Percentiles rank a stretch among this genome's conserved stretches.
These are phyloP conservation scores for Globisporangium perplexum DNA, from an alignment of 352 stramenopile species.

Conservation along the genomic window DNA sequence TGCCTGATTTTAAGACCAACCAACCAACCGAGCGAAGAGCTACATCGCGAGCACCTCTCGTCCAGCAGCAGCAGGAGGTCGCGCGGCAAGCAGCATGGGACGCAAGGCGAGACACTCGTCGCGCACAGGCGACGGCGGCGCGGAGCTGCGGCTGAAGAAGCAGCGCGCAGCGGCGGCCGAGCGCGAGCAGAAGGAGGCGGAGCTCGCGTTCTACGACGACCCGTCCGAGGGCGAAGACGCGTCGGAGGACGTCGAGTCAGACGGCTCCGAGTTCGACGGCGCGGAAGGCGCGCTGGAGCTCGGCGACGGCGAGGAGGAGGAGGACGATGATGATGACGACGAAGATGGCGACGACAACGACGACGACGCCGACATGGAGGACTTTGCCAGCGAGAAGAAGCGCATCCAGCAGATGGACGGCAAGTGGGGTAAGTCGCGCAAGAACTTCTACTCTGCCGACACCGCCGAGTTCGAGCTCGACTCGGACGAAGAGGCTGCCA, in stretches of 20 bases:
- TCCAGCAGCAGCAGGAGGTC: not conserved
- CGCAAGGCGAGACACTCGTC: conserved; percentile 61
- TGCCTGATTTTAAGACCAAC: not conserved
- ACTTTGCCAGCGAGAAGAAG: conserved; percentile 62
- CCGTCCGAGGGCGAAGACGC: conserved; percentile 71
- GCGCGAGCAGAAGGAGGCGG: conserved; percentile 47
- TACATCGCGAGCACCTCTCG: not conserved
- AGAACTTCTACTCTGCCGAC: conserved; percentile 84
- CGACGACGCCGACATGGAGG: conserved; percentile 46
- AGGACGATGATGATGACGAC: conserved; percentile 37
- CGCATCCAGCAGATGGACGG: conserved; percentile 68
- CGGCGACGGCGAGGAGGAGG: conserved; percentile 26
- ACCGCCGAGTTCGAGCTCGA: conserved; percentile 79
- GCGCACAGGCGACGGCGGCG: conserved; percentile 73
- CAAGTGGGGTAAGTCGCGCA: conserved; percentile 85
- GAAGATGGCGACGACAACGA: conserved; percentile 26
- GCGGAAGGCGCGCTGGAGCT: conserved; percentile 72
- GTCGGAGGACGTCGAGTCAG: conserved; percentile 47
- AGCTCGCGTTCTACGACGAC: conserved; percentile 85
- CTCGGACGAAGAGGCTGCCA: conserved; percentile 69
- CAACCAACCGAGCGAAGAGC: not conserved
- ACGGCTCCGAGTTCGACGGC: conserved; percentile 48
- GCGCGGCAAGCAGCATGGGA: conserved; percentile 36
- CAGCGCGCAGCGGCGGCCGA: conserved; percentile 54
- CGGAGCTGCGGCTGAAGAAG: conserved; percentile 63